Base-by-base conservation (phyloP, 2,329 filamentous ascomycete genomes). In the Diplocarpon mali region DNA sequence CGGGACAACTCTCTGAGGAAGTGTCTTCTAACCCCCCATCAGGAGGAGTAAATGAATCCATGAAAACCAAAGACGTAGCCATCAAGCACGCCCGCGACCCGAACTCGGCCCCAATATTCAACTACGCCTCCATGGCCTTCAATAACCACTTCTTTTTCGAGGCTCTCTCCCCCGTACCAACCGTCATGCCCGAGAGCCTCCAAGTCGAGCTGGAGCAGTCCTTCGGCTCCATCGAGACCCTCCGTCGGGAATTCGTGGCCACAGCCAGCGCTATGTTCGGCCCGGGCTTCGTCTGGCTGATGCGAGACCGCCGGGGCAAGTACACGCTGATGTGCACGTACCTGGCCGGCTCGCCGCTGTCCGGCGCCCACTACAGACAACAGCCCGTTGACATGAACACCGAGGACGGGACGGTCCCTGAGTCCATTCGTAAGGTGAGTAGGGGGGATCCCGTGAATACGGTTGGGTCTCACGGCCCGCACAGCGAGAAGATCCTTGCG, bases 251-350 rank as follows among this genome's bases (percentile, higher is more conserved):
- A 62, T 80, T 98, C 65, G 66, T 92, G 60, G 70, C 80, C 53
- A 93, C 83, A 34, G 90, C 90, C 47, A 73, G 78, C 54, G 76
- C 80, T 68, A 95, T 96, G 88, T 96, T 98, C 69, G 92, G 90
- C 44, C 89, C 90, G 0, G 92, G 92, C 53, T 96, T 93, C 67
- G 84, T 96, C 62, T 98, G 92, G 92, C 80, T 98, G 50, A 85
- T 95, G 59, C 70, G 69, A 56, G 48, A 49, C 35, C 66, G 67
- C 61, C 63, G 45, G 17, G 49, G 48, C 15, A 65, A 69, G 28
- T 72, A 71, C 67, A 78, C 80, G 58, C 75, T 98, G 60, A 73
- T 98, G 47, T 75, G 79, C 57, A 98, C 92, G 46, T 98, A 96
- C 70, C 78, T 89, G 49, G 89, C 90, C 46, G 92, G 92, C 46